Conservation (phyloP, 805 yeast species). For the Blastobotrys peoriensis region DNA sequence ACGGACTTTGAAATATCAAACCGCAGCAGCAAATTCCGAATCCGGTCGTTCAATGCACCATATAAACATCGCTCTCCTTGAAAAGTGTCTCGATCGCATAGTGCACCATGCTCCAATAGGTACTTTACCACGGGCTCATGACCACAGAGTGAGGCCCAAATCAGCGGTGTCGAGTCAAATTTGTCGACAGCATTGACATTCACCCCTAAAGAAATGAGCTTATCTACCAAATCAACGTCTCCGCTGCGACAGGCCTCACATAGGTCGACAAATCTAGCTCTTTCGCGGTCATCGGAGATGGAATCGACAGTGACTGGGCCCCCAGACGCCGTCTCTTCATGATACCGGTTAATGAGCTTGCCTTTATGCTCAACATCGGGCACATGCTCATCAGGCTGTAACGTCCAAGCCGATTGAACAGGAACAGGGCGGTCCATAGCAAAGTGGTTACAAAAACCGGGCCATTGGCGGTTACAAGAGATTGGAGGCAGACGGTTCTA, state of each 20-base stretch:
- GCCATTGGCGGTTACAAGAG: too few relatives aligned
- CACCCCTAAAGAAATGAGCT: slow-evolving; percentile 48
- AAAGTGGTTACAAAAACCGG: too few relatives aligned
- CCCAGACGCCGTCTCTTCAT: neutral
- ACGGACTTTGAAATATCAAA: slow-evolving; percentile 64
- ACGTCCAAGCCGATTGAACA: too few relatives aligned
- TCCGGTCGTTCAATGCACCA: slow-evolving; percentile 67
- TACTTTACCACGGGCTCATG: slow-evolving; percentile 58
- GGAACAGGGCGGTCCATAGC: too few relatives aligned
- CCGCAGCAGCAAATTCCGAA: slow-evolving; percentile 50
- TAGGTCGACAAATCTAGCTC: slow-evolving; percentile 34
- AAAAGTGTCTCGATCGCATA: slow-evolving; percentile 74
- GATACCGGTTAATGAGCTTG: slow-evolving; percentile 6
- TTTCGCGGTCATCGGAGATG: neutral
- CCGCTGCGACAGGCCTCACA: slow-evolving; percentile 66
- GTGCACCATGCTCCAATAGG: slow-evolving; percentile 60
- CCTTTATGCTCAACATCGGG: slow-evolving; percentile 5
- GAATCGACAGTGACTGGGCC: neutral
- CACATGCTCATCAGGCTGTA: too few relatives aligned
- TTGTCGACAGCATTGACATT: slow-evolving; percentile 55
- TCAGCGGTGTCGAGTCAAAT: slow-evolving; percentile 71
- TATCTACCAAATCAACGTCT: slow-evolving; percentile 58
- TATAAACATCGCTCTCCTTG: slow-evolving; percentile 75
- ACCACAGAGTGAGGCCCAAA: slow-evolving; percentile 70
- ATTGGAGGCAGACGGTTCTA: too few relatives aligned